A percentile compares a stretch with the other conserved stretches of the same genome.
Evolutionary conservation across 495 filamentous ascomycete genomes (phyloP).

Genomic region (Penicillium angulare): DNA sequence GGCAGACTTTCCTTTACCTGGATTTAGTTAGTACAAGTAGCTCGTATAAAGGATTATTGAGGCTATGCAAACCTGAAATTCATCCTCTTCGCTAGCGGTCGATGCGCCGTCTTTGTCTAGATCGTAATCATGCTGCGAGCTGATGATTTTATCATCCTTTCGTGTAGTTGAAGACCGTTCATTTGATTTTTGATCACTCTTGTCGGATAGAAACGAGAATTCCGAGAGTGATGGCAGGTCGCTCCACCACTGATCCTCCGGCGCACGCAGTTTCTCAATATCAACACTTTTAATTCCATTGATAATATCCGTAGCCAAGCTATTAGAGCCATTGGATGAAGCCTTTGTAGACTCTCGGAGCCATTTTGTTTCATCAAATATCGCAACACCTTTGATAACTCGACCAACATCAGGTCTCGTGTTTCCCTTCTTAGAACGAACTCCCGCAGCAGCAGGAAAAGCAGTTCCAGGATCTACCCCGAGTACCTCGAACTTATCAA

Average conservation of each 20-base stretch:
- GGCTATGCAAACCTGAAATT: too few species aligned
- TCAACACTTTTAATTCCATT: conserved; percentile 14
- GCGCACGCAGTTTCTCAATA: conserved; percentile 12
- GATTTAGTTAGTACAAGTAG: too few species aligned
- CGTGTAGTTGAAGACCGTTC: not conserved
- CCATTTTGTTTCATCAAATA: conserved; percentile 47
- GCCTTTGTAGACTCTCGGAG: conserved; percentile 22
- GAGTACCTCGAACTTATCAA: conserved; percentile 74
- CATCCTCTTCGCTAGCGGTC: conserved; percentile 29
- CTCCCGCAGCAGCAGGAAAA: conserved; percentile 62
- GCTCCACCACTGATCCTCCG: conserved; percentile 42
- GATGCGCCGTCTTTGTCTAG: conserved; percentile 16
- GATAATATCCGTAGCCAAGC: conserved; percentile 25
- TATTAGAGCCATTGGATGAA: conserved; percentile 10
- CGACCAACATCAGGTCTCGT: conserved; percentile 36
- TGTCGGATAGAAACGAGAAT: conserved; percentile 2
- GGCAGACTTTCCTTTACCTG: conserved; percentile 1
- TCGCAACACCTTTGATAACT: conserved; percentile 44
- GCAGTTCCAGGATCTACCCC: conserved; percentile 65
- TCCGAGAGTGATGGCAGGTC: conserved; percentile 15
- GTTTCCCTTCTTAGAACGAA: conserved; percentile 35
- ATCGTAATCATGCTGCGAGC: conserved; percentile 6
- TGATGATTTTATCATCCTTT: not conserved
- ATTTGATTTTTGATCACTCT: not conserved
- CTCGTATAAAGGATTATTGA: too few species aligned